Evolutionary conservation across 805 yeast genomes (phyloP), one percentile per base, ranked within the genome.

Genomic region (Monosporozyma yasuniensis): DNA sequence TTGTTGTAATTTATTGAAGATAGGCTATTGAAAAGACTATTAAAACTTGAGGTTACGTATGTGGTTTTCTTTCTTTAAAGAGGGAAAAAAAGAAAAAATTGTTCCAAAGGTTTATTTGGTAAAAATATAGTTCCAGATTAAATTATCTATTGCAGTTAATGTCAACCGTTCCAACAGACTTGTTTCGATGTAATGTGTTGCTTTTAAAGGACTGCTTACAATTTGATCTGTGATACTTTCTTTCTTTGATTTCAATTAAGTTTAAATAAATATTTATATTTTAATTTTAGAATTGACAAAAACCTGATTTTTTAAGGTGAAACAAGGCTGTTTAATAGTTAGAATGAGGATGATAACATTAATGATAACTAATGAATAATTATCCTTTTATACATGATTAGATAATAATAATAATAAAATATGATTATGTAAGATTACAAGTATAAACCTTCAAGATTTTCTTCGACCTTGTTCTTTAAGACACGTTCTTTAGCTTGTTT

Each of bases 391-490:
- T 5, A 14, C 35, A 39, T 2, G 27, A 8, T 37, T 9, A 18
- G 3, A 2, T 8, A 4, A 37, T n/a, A n/a, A n/a, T n/a, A n/a
- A n/a, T n/a, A n/a, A 3, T 28, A 3, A 28, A 10, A 4, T 32
- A 25, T 35, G 32, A 42, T 32, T 27, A 11, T 2, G 10, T 22
- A 10, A 6, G 6, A 43, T 57, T 71, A 84, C 73, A 88, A 75
- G 70, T 91, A 91, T 58, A 91, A 76, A 34, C 98, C 96, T 70
- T 93, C 98, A 56, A 91, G 77, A 62, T 87, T 89, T 73, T 91
- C 97, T 69, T 91, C 98, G 50, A 89, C 88, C 78, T 91, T 91
- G 67, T 90, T 91, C 78, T 91, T 91, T 79, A 91, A 77, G 47
- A 91, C 96, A 61, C 96, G 81, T 68, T 91, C 98, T 72, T 89